A percentile compares a stretch with the other conserved stretches of the same genome.
These are phyloP conservation scores for Boletus pseudo-olivaceus DNA, from an alignment of 768 basidiomycete species.

Conservation along the genomic window DNA sequence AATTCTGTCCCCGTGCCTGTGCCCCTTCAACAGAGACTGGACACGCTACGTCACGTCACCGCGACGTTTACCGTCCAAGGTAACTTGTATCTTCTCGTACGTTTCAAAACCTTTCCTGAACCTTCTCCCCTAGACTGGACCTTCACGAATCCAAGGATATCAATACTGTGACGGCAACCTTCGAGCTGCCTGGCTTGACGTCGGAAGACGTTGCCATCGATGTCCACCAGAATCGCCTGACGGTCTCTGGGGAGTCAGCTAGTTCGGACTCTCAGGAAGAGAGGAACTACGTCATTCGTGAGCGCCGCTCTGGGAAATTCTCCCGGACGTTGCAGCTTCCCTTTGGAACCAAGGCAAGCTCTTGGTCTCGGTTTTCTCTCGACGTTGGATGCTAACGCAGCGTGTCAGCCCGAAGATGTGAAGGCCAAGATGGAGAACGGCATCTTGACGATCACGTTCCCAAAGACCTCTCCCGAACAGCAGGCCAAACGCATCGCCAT, in stretches of 20 bases:
- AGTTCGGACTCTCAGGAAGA: slow-evolving; percentile 33
- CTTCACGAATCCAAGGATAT: slow-evolving; percentile 41
- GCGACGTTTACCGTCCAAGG: slow-evolving; percentile 20
- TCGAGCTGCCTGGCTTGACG: slow-evolving; percentile 54
- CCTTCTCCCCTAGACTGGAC: slow-evolving; percentile 37
- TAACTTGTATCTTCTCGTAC: background rate
- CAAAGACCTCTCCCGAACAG: slow-evolving; percentile 39
- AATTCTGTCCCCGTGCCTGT: slow-evolving; percentile 1
- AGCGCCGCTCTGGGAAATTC: slow-evolving; percentile 45
- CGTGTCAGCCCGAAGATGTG: slow-evolving; percentile 39
- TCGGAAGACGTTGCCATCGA: slow-evolving; percentile 48
- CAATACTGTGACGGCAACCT: slow-evolving; percentile 46
- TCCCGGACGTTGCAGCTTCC: slow-evolving; percentile 45
- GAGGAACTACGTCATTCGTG: slow-evolving; percentile 39
- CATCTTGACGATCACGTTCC: slow-evolving; percentile 46
- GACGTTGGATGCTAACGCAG: background rate
- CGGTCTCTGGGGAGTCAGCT: slow-evolving; percentile 43
- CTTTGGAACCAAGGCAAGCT: slow-evolving; percentile 43
- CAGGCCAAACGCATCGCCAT: slow-evolving; percentile 40
- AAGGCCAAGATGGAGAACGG: slow-evolving; percentile 48
- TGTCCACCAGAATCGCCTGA: slow-evolving; percentile 44
- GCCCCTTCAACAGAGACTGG: background rate
- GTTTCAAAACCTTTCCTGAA: background rate
- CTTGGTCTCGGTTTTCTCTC: background rate
- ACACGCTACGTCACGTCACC: background rate